A percentile compares a stretch with the other conserved stretches of the same genome.
Conservation (phyloP, 2,329 filamentous ascomycete genomes). For the Calonectria hongkongensis region DNA sequence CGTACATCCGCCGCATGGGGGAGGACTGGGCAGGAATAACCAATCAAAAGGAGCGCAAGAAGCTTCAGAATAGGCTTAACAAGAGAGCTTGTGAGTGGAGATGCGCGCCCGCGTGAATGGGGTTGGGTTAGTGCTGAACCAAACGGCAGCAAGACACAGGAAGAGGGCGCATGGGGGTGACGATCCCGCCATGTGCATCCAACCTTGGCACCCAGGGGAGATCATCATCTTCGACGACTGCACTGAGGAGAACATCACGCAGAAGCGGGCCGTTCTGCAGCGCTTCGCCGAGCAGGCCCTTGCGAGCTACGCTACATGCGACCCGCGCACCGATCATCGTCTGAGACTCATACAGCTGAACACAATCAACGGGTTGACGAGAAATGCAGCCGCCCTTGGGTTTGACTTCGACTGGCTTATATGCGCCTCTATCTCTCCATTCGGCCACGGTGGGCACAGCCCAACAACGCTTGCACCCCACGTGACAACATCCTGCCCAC, state of each 20-base stretch:
- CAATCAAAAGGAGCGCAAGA: no score
- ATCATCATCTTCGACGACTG: background rate
- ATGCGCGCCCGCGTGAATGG: background rate
- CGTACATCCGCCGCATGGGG: no score
- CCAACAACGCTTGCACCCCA: background rate
- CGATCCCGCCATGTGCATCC: background rate
- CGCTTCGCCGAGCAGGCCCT: constrained; percentile 3
- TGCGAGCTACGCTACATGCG: background rate
- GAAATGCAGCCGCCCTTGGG: background rate
- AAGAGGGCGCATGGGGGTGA: background rate
- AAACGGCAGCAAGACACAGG: background rate
- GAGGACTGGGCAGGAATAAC: no score
- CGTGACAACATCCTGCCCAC: background rate
- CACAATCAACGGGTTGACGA: constrained; percentile 4
- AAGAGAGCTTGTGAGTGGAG: background rate
- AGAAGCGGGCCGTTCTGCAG: background rate
- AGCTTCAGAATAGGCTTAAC: no score
- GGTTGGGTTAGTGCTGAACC: background rate
- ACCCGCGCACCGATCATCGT: background rate
- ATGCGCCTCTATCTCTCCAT: background rate
- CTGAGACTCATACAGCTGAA: constrained; percentile 17
- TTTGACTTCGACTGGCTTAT: constrained; percentile 12
- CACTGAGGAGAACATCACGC: background rate
- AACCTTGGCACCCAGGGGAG: background rate
- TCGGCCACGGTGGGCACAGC: background rate